phyloP scores from a whole-genome alignment of 345 rosid species.

The Pugionium cornutum region DNA sequence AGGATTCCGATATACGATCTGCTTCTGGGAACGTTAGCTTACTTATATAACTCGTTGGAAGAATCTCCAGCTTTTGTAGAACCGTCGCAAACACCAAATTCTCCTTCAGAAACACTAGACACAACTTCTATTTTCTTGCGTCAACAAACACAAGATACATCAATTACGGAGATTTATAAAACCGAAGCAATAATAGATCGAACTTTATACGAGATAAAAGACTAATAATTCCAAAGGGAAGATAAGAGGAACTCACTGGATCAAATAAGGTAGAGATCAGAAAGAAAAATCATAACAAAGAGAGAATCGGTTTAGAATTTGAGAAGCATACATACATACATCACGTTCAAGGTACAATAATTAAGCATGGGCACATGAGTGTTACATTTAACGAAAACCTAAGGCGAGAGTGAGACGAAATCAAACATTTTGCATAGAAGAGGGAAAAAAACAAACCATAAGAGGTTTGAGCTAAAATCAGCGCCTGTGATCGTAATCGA shows the following conservation, averaged over 20 bases:
- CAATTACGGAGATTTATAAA: not conserved
- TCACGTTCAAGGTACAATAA: conserved; percentile 4
- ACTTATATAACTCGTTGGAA: not conserved
- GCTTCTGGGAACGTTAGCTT: not conserved
- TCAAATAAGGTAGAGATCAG: not conserved
- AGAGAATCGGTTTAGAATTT: conserved; percentile 18
- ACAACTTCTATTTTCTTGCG: not conserved
- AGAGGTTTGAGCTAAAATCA: conserved; percentile 11
- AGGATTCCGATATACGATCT: no score
- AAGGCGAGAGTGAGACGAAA: conserved; percentile 6
- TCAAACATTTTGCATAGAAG: conserved; percentile 2
- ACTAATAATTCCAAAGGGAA: no score
- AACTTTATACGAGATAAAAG: not conserved
- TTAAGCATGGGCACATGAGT: not conserved
- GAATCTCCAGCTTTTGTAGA: not conserved
- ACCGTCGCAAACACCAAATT: conserved; percentile 6
- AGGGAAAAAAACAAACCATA: no score
- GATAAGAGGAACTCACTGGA: conserved; percentile 3
- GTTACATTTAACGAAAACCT: conserved; percentile 13
- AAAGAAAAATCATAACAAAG: not conserved
- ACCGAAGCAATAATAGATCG: not conserved
- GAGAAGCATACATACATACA: conserved; percentile 22
- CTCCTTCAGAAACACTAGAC: conserved; percentile 4
- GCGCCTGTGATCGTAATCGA: conserved; percentile 57
- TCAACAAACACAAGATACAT: conserved; percentile 7